phyloP scores from a whole-genome alignment of 768 basidiomycete genomes.

The Leccinellum luteum region DNA sequence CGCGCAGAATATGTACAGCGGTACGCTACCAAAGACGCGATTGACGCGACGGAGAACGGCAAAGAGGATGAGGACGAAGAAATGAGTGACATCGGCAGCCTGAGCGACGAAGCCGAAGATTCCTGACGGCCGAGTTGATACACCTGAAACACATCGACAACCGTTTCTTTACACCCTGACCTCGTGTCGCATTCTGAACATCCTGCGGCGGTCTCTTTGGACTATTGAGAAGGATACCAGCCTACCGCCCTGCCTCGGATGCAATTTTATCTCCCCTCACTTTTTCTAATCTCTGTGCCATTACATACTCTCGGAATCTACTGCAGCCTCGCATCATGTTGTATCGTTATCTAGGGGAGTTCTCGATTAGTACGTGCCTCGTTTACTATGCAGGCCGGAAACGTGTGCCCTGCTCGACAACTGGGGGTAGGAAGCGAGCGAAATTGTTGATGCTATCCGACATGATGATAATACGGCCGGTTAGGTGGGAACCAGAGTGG shows the following conservation, averaged over 20 bases:
- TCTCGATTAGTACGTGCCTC: slow-evolving; percentile 18
- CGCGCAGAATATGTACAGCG: slow-evolving; percentile 90
- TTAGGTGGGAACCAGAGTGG: slow-evolving; percentile 27
- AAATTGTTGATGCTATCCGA: slow-evolving; percentile 5
- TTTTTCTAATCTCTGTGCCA: slow-evolving; percentile 21
- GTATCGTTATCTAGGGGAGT: slow-evolving; percentile 32
- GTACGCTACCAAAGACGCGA: slow-evolving; percentile 88
- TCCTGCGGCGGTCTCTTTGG: slow-evolving; percentile 13
- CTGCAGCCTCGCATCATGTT: slow-evolving; percentile 19
- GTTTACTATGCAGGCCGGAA: slow-evolving; percentile 1
- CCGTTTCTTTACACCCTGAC: slow-evolving; percentile 6
- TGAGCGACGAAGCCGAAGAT: slow-evolving; percentile 59
- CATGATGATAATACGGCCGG: neutral
- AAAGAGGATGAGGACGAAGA: slow-evolving; percentile 76
- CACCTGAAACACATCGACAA: slow-evolving; percentile 12
- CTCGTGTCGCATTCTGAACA: slow-evolving; percentile 15
- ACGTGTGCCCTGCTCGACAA: slow-evolving; percentile 5
- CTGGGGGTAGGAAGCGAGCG: slow-evolving; percentile 1
- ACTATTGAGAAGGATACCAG: slow-evolving; percentile 26
- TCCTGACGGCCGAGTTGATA: slow-evolving; percentile 26
- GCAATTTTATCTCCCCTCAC: slow-evolving; percentile 12
- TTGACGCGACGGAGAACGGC: slow-evolving; percentile 65
- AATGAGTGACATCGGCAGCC: slow-evolving; percentile 85
- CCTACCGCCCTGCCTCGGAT: slow-evolving; percentile 16
- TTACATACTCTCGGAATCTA: slow-evolving; percentile 25